Percentiles rank a stretch among this genome's conserved stretches.
phyloP scores from a whole-genome alignment of 371 early-diverging fungal genomes.

The Funneliformis caledonium region DNA sequence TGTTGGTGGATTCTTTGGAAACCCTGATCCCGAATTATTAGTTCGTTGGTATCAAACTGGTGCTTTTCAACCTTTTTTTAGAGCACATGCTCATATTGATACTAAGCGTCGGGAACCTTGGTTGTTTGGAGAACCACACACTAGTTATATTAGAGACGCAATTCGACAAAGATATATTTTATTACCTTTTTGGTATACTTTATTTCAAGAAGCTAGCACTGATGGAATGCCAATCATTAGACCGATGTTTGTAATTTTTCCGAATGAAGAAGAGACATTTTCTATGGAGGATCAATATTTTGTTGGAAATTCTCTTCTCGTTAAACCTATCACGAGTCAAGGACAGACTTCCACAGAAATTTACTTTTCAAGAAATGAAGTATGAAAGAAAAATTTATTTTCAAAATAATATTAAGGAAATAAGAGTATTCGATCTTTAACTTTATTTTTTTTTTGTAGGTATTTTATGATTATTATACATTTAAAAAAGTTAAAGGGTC shows the following conservation, averaged over 20 bases:
- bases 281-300: slow-evolving; percentile 83
- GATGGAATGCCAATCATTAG: slow-evolving; percentile 81
- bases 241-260: slow-evolving; percentile 83
- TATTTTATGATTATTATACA: slow-evolving; percentile 82
- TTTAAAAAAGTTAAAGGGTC: slow-evolving; percentile 49
- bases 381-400: background rate
- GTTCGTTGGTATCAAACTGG: slow-evolving; percentile 93
- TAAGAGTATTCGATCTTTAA: background rate
- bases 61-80: slow-evolving; percentile 90
- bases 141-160: slow-evolving; percentile 69
- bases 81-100: slow-evolving; percentile 93
- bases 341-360: slow-evolving; percentile 62
- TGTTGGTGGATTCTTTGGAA: slow-evolving; percentile 92
- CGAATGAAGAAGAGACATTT: slow-evolving; percentile 73
- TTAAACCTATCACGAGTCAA: slow-evolving; percentile 72
- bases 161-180: slow-evolving; percentile 77
- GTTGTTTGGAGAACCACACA: slow-evolving; percentile 84
- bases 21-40: slow-evolving; percentile 79
- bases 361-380: slow-evolving; percentile 68
- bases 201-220: slow-evolving; percentile 72
- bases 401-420: background rate
- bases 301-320: slow-evolving; percentile 77
- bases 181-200: slow-evolving; percentile 83
- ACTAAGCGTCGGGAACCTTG: slow-evolving; percentile 97
- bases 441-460: slow-evolving; percentile 44